phyloP scores from a whole-genome alignment of 1,139 yeast genomes.

The Saccharomycopsis hybrid region DNA sequence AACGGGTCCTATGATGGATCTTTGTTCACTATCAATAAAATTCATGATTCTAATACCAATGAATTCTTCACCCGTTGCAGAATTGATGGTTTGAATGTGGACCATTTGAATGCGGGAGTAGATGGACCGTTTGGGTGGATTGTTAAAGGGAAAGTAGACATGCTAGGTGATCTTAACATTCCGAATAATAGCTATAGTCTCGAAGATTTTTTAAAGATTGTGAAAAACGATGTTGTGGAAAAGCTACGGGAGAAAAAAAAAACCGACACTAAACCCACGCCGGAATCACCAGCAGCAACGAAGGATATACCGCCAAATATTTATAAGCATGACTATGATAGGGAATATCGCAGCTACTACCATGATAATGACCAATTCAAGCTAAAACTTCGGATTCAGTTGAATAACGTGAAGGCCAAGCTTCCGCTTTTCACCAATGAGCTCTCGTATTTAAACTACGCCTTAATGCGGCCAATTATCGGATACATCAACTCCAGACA shows the following conservation, averaged over 20 bases:
- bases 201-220: slow-evolving; percentile 24
- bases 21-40: slow-evolving; percentile 78
- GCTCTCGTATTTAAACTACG: slow-evolving; percentile 81
- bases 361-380: slow-evolving; percentile 38
- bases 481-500: slow-evolving; percentile 88
- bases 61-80: slow-evolving; percentile 59
- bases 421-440: slow-evolving; percentile 85
- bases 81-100: slow-evolving; percentile 77
- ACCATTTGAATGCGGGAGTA: slow-evolving; percentile 83
- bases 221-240: slow-evolving; percentile 19
- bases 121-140: slow-evolving; percentile 98
- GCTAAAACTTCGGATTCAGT: slow-evolving; percentile 68
- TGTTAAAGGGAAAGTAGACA: slow-evolving; percentile 81
- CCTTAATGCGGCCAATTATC: slow-evolving; percentile 88
- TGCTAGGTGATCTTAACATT: slow-evolving; percentile 83
- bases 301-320: slow-evolving; percentile 30
- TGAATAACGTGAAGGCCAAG: slow-evolving; percentile 80
- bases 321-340: slow-evolving; percentile 7
- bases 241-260: slow-evolving; percentile 24
- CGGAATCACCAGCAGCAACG: slow-evolving; percentile 28
- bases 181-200: slow-evolving; percentile 44
- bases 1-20: slow-evolving; percentile 93
- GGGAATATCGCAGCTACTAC: slow-evolving; percentile 17
- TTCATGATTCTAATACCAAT: slow-evolving; percentile 3
- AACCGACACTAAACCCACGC: slow-evolving; percentile 25